Percentiles rank a stretch among this genome's conserved stretches.
phyloP scores from a whole-genome alignment of 352 stramenopile species.

The Phytophthora ramorum region DNA sequence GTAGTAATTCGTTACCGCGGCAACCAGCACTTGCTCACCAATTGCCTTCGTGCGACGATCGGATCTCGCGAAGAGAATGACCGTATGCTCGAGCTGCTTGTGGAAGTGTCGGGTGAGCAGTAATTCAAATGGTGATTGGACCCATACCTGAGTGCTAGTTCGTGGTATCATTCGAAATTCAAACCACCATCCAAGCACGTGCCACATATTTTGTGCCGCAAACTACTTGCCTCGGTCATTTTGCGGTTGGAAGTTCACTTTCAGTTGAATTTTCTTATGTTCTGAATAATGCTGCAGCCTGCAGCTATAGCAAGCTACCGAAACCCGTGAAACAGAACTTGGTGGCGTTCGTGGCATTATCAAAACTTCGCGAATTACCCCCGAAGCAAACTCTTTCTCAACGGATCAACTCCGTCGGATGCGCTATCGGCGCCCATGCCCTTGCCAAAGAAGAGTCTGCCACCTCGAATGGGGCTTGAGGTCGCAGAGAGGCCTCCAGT shows the following conservation, averaged over 20 bases:
- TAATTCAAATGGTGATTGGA: conserved; percentile 16
- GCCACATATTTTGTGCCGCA: not conserved
- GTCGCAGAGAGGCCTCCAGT: conserved; percentile 37
- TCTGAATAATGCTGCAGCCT: not conserved
- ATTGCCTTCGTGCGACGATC: conserved; percentile 96
- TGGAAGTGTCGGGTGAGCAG: conserved; percentile 67
- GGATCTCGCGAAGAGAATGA: conserved; percentile 94
- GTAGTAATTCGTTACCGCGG: conserved; percentile 98
- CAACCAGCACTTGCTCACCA: conserved; percentile 95
- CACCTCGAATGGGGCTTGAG: conserved; percentile 48
- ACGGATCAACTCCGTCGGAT: conserved; percentile 31
- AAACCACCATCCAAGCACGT: not conserved
- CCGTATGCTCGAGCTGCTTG: conserved; percentile 90
- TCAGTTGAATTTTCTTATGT: not conserved
- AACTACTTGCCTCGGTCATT: not conserved
- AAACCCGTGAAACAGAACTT: not conserved
- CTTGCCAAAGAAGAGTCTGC: conserved; percentile 62
- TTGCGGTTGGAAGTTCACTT: not conserved
- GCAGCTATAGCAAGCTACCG: not conserved
- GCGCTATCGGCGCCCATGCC: conserved; percentile 30
- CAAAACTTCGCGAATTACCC: conserved; percentile 22
- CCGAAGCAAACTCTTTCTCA: conserved; percentile 63
- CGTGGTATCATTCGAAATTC: conserved; percentile 1
- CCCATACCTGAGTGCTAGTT: not conserved
- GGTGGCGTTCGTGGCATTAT: not conserved